Base-by-base conservation (phyloP, 1,284 basidiomycete genomes). In the Grifola frondosa region DNA sequence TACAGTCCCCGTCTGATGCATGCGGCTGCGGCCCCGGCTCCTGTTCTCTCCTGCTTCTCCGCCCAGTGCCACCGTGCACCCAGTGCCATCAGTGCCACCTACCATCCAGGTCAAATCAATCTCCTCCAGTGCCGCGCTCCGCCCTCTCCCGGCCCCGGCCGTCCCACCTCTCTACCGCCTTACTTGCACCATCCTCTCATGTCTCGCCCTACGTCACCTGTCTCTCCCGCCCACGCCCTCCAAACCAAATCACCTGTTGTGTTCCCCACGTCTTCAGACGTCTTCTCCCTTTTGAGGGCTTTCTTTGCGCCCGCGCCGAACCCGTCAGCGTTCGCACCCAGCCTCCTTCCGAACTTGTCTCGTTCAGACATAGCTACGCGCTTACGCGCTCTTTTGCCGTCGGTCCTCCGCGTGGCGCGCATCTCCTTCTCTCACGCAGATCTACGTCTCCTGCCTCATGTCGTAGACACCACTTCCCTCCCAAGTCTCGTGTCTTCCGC, bases 1-100 rank as follows among this genome's bases (percentile, higher is more conserved):
- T 39, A 47, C 37, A 17, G n/a, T 37, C 31, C 35, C 34, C 28
- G 52, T 59, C 57, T 59, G 57, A 59, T 59, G 46, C 57, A 59
- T 52, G 56, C 55, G 53, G 46, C 35, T 52, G 56, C 55, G 53
- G 46, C 35, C 29, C 43, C 47, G 50, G 54, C 45, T 42, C 42
- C 40, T 40, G 39, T 42, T 21, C 25, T 22, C 38, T 31, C 40
- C 28, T 29, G 36, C 46, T 31, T 34, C 44, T 40, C 44, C 46
- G 30, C 23, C 37, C 16, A 39, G 40, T 25, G 22, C 12, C 40
- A 26, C 22, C 35, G 39, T 34, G 44, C 48, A 50, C 50, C 25
- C 40, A 26, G 41, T 41, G 34, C 39, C 42, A 40, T 40, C 50
- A 30, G 44, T 33, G 34, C 41, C 13, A 41, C 44, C 39, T 35